phyloP scores from a whole-genome alignment of 768 basidiomycete species.

The Mrakia blollopis region DNA sequence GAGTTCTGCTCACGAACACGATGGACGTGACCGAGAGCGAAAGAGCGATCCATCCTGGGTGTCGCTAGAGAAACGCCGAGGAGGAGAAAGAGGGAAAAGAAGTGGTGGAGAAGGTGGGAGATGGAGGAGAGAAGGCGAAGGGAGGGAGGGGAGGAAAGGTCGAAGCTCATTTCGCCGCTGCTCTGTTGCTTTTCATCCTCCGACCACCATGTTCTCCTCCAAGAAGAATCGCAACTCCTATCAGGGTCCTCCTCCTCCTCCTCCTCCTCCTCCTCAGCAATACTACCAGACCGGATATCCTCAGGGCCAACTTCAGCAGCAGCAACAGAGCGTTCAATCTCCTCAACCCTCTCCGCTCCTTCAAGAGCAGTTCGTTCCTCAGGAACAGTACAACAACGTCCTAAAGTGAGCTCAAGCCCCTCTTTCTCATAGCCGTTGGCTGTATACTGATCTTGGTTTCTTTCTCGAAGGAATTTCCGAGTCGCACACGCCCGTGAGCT shows the following conservation, averaged over 20 bases:
- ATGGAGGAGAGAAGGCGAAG: neutral
- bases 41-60: neutral
- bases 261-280: neutral
- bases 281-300: neutral
- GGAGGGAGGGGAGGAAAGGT: neutral
- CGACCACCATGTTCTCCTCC: neutral
- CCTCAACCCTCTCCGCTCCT: too few species aligned
- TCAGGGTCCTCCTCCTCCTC: neutral
- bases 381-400: neutral
- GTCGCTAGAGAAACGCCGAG: neutral
- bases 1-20: neutral
- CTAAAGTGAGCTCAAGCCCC: neutral
- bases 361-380: too few species aligned
- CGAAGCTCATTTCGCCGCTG: neutral
- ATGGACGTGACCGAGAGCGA: neutral
- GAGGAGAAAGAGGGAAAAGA: neutral
- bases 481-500: slow-evolving; percentile 9
- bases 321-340: too few species aligned
- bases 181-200: neutral
- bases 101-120: neutral
- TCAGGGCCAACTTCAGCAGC: too few species aligned
- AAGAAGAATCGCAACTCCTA: neutral
- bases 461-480: neutral
- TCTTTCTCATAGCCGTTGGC: too few species aligned
- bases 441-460: neutral